Conservation (phyloP, 768 basidiomycete species). For the Neoboletus magnificus region DNA sequence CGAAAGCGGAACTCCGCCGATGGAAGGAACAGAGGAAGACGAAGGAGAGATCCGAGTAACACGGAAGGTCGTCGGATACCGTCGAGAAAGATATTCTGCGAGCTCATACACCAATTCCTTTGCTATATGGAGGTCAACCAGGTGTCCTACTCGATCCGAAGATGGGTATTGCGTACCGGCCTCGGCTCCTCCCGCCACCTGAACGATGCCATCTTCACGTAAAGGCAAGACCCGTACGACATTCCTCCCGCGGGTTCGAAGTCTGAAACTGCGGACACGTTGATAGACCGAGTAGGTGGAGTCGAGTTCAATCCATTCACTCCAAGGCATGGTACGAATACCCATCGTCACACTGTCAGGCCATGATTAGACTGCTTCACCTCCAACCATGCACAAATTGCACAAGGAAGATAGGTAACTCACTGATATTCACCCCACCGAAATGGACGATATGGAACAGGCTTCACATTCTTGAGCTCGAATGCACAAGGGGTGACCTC, state of each 20-base stretch:
- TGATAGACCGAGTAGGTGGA: conserved; percentile 53
- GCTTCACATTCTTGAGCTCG: conserved; percentile 44
- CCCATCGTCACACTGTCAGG: conserved; percentile 61
- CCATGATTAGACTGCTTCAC: conserved; percentile 1
- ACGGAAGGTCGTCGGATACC: conserved; percentile 57
- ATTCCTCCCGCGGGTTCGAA: conserved; percentile 46
- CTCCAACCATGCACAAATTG: not conserved
- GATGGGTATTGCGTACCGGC: conserved; percentile 22
- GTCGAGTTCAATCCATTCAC: conserved; percentile 74
- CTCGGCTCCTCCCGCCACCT: conserved; percentile 27
- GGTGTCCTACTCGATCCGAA: not conserved
- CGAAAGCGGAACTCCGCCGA: conserved; percentile 28
- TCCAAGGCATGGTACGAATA: conserved; percentile 63
- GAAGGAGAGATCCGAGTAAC: conserved; percentile 38
- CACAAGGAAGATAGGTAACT: conserved; percentile 20
- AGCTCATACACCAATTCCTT: conserved; percentile 67
- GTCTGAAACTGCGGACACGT: conserved; percentile 52
- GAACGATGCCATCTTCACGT: conserved; percentile 38
- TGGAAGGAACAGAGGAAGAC: conserved; percentile 10
- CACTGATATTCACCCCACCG: conserved; percentile 62
- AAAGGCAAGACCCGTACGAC: conserved; percentile 45
- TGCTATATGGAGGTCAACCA: conserved; percentile 36
- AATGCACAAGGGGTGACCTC: conserved; percentile 38
- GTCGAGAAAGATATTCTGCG: conserved; percentile 59
- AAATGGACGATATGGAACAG: conserved; percentile 64